These are phyloP conservation scores for Penicillium sp. DNA, from an alignment of 2,329 filamentous ascomycete species.

Conservation along the genomic window DNA sequence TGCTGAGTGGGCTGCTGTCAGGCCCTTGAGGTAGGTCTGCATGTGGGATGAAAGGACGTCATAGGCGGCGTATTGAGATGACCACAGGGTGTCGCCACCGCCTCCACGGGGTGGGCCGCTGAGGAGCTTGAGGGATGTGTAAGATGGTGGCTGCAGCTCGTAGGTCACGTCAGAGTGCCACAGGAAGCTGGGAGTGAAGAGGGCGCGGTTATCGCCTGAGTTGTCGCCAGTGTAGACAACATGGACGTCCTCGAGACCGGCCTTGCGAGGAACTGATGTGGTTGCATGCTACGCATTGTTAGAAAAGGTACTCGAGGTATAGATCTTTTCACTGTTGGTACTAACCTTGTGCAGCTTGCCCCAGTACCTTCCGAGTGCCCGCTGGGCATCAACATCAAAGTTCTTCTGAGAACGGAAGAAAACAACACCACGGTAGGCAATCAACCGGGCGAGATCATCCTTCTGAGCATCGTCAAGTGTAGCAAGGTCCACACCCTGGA, in stretches of 20 bases:
- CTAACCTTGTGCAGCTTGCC: slow-evolving; percentile 53
- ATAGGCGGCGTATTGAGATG: slow-evolving; percentile 60
- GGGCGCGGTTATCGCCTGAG: slow-evolving; percentile 54
- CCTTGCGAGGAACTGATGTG: slow-evolving; percentile 51
- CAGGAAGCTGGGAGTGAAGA: slow-evolving; percentile 58
- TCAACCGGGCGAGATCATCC: slow-evolving; percentile 56
- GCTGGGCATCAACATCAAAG: slow-evolving; percentile 55
- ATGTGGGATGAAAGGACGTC: slow-evolving; percentile 57
- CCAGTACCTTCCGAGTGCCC: slow-evolving; percentile 55
- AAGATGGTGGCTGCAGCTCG: slow-evolving; percentile 59
- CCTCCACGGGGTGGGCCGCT: slow-evolving; percentile 56
- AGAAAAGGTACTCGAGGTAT: not conserved
- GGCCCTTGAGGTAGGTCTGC: slow-evolving; percentile 60
- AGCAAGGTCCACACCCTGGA: slow-evolving; percentile 54
- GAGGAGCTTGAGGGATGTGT: slow-evolving; percentile 58
- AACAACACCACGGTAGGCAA: slow-evolving; percentile 58
- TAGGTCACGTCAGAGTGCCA: slow-evolving; percentile 61
- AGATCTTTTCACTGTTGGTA: not conserved
- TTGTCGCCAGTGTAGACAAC: slow-evolving; percentile 58
- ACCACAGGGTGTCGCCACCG: slow-evolving; percentile 60
- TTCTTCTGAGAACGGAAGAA: slow-evolving; percentile 60
- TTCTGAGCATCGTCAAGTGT: slow-evolving; percentile 54
- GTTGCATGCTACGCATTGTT: slow-evolving; percentile 49
- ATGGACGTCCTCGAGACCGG: slow-evolving; percentile 58
- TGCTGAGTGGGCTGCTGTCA: slow-evolving; percentile 58